Percentiles rank a stretch among this genome's conserved stretches.
Conservation (phyloP, 805 yeast genomes). For the Wickerhamomyces subpelliculosus region DNA sequence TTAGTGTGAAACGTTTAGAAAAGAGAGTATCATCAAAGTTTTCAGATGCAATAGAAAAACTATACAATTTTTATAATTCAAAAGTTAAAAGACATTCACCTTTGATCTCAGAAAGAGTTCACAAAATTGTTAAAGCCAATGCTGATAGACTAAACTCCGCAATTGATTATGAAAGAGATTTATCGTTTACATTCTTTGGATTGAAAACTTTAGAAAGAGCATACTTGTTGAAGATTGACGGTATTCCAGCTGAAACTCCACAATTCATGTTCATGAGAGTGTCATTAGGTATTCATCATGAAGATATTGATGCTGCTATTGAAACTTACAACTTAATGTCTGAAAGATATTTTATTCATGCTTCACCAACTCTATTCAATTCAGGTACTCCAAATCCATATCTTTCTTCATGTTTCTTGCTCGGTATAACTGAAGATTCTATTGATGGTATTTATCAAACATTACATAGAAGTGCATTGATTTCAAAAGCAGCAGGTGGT, state of each 20-base stretch:
- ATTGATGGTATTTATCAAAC: constrained; percentile 94
- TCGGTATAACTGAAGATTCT: constrained; percentile 90
- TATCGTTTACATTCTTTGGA: constrained; percentile 76
- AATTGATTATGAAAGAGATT: constrained; percentile 73
- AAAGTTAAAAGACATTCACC: constrained; percentile 54
- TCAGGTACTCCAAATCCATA: constrained; percentile 84
- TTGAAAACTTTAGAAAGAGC: constrained; percentile 86
- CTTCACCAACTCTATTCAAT: constrained; percentile 94
- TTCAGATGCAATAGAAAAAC: constrained; percentile 64
- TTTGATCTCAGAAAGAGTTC: constrained; percentile 61
- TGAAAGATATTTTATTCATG: constrained; percentile 80
- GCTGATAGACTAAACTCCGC: constrained; percentile 65
- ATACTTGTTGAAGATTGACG: constrained; percentile 61
- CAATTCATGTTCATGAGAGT: constrained; percentile 90
- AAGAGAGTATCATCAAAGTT: constrained; percentile 86
- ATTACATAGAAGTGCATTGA: constrained; percentile 79
- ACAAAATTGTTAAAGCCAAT: constrained; percentile 53
- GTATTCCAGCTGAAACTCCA: constrained; percentile 77
- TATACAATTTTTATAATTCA: constrained; percentile 76
- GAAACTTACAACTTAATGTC: constrained; percentile 92
- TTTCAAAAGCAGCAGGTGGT: constrained; percentile 95
- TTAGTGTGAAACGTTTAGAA: constrained; percentile 90
- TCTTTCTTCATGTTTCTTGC: constrained; percentile 86
- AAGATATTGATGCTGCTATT: constrained; percentile 53
- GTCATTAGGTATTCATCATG: constrained; percentile 82